Percentiles rank a stretch among this genome's conserved stretches.
These are phyloP conservation scores for Aphanomyces cochlioides DNA, from an alignment of 352 stramenopile species.

Conservation along the genomic window DNA sequence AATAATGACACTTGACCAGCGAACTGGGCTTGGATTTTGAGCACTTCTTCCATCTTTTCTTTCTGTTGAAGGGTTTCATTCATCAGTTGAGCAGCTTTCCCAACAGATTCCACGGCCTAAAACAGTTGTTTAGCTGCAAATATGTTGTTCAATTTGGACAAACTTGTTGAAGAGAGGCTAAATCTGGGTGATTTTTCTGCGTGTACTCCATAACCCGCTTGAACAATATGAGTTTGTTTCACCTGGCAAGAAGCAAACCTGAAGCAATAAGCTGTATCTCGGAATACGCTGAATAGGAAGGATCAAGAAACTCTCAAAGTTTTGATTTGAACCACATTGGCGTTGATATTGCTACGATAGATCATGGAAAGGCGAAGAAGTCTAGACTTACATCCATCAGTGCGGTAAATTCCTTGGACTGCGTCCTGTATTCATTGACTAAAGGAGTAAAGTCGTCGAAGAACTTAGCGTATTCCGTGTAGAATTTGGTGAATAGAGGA, in stretches of 20 bases:
- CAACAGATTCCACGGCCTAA: constrained; percentile 52
- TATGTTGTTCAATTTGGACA: too few relatives aligned
- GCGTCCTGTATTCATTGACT: constrained; percentile 48
- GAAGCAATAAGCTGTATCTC: constrained; percentile 86
- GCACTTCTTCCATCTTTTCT: constrained; percentile 74
- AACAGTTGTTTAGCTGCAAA: too few relatives aligned
- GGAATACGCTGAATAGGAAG: constrained; percentile 91
- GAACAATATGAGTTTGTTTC: not conserved
- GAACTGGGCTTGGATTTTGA: constrained; percentile 78
- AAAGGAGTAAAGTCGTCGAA: constrained; percentile 70
- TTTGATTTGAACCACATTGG: constrained; percentile 52
- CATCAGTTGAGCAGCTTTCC: constrained; percentile 61
- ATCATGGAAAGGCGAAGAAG: constrained; percentile 51
- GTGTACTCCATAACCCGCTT: constrained; percentile 69
- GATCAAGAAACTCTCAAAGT: constrained; percentile 86
- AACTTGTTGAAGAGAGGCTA: constrained; percentile 48
- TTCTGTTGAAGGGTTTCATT: constrained; percentile 82
- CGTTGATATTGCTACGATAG: constrained; percentile 53
- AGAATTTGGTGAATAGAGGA: constrained; percentile 73
- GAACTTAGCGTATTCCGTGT: constrained; percentile 78
- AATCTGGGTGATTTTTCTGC: constrained; percentile 48
- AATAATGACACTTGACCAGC: constrained; percentile 64
- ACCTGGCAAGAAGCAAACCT: constrained; percentile 30
- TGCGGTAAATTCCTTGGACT: constrained; percentile 5
- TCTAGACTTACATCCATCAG: constrained; percentile 21